Percentiles rank a stretch among this genome's conserved stretches.
These are phyloP conservation scores for Aspergillus chevalieri DNA, from an alignment of 2,329 filamentous ascomycete species.

Conservation along the genomic window DNA sequence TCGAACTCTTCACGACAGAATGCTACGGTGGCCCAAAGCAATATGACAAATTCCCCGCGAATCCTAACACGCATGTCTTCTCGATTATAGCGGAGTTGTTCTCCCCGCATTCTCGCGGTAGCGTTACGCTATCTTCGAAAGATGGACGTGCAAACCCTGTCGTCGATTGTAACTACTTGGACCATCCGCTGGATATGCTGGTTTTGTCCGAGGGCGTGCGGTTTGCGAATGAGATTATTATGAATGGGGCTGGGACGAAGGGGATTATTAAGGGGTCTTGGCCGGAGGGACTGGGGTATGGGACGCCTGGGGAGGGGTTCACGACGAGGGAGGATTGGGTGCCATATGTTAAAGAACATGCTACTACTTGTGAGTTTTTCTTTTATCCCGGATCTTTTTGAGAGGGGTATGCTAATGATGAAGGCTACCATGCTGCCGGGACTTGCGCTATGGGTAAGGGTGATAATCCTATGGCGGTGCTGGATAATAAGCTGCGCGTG, in stretches of 20 bases:
- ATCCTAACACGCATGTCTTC: constrained; percentile 49
- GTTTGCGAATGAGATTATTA: constrained; percentile 56
- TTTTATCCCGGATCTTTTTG: neutral
- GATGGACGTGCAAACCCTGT: constrained; percentile 50
- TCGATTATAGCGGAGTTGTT: constrained; percentile 55
- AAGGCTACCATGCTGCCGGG: constrained; percentile 51
- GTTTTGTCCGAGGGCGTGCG: constrained; percentile 55
- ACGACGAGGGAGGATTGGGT: constrained; percentile 54
- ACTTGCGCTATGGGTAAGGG: constrained; percentile 52
- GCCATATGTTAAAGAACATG: constrained; percentile 51
- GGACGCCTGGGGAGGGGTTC: constrained; percentile 37
- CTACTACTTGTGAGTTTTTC: constrained; percentile 50
- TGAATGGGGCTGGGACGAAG: constrained; percentile 52
- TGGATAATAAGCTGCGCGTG: constrained; percentile 50
- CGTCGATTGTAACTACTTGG: constrained; percentile 54
- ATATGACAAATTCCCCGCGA: constrained; percentile 48
- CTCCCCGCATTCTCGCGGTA: constrained; percentile 51
- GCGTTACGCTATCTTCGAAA: constrained; percentile 45
- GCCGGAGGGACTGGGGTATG: constrained; percentile 47
- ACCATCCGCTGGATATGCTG: constrained; percentile 53
- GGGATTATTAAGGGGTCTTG: constrained; percentile 56
- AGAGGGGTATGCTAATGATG: neutral
- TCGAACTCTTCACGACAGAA: constrained; percentile 59
- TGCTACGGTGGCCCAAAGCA: constrained; percentile 57
- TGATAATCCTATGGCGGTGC: constrained; percentile 45